Conservation (phyloP, 805 yeast genomes). For the Saturnispora zaruensis region DNA sequence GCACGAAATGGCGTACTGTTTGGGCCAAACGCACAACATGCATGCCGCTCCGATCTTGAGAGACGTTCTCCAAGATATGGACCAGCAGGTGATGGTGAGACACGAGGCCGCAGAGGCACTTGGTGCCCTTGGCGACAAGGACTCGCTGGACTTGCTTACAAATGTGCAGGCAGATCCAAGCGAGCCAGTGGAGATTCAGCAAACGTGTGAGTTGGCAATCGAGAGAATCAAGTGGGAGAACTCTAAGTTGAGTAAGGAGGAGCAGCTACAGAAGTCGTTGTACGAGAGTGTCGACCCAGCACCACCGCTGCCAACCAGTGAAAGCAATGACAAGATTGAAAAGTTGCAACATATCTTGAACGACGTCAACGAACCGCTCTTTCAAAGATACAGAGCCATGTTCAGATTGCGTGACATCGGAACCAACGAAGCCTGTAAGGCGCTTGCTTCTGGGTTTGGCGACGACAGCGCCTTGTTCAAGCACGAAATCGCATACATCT, state of each 20-base stretch:
- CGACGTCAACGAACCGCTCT: conserved; percentile 69
- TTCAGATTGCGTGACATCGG: conserved; percentile 94
- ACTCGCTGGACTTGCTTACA: conserved; percentile 57
- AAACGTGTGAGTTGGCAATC: conserved; percentile 95
- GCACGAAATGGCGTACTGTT: conserved; percentile 95
- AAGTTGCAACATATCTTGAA: conserved; percentile 63
- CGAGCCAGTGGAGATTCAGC: conserved; percentile 71
- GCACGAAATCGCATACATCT: conserved; percentile 97
- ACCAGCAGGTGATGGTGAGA: conserved; percentile 92
- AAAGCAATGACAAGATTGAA: conserved; percentile 45
- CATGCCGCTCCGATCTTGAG: conserved; percentile 70
- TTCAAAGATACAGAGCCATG: conserved; percentile 97
- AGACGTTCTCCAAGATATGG: conserved; percentile 52
- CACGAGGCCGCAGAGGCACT: conserved; percentile 99
- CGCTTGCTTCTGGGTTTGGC: conserved; percentile 80
- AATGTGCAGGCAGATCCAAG: conserved; percentile 65
- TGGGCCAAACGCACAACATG: conserved; percentile 89
- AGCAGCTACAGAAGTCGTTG: conserved; percentile 63
- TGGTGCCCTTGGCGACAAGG: conserved; percentile 86
- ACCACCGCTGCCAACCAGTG: conserved; percentile 75
- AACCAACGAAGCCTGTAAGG: conserved; percentile 84
- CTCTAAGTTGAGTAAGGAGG: conserved; percentile 55
- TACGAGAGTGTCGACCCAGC: conserved; percentile 95
- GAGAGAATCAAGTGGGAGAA: conserved; percentile 92
- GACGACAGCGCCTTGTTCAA: conserved; percentile 92